These are phyloP conservation scores for Recurvomyces mirabilis DNA, from an alignment of 495 filamentous ascomycete genomes.

Conservation along the genomic window DNA sequence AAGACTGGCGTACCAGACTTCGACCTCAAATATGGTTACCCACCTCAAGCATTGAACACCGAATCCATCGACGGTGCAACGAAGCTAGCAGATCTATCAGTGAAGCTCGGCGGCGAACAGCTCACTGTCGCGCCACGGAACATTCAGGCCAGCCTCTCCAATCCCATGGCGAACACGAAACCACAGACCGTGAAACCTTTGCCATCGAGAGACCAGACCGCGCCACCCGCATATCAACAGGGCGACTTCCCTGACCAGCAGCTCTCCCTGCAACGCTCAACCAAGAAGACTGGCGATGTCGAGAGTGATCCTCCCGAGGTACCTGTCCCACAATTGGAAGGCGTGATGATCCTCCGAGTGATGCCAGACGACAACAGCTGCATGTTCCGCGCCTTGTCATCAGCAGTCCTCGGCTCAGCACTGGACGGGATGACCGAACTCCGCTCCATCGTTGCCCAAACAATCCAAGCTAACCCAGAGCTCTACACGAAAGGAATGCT, in stretches of 20 bases:
- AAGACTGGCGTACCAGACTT: constrained; percentile 46
- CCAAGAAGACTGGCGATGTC: constrained; percentile 29
- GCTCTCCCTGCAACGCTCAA: constrained; percentile 27
- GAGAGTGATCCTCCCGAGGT: constrained; percentile 57
- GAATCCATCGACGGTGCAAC: constrained; percentile 37
- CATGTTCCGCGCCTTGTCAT: constrained; percentile 80
- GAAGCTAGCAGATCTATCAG: constrained; percentile 41
- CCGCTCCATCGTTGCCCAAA: constrained; percentile 67
- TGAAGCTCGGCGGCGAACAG: constrained; percentile 73
- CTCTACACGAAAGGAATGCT: constrained; percentile 66
- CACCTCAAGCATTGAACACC: constrained; percentile 57
- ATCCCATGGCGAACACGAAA: constrained; percentile 11
- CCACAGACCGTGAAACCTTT: constrained; percentile 12
- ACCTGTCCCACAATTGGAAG: constrained; percentile 47
- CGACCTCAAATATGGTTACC: constrained; percentile 81
- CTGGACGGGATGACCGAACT: constrained; percentile 66
- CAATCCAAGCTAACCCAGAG: constrained; percentile 61
- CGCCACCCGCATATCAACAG: constrained; percentile 13
- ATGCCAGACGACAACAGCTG: constrained; percentile 98
- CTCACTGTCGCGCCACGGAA: constrained; percentile 51
- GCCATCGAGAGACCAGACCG: constrained; percentile 17
- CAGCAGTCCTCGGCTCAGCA: constrained; percentile 54
- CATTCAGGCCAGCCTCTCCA: constrained; percentile 29
- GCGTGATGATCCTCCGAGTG: constrained; percentile 69
- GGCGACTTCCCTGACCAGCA: constrained; percentile 16